Evolutionary conservation across 208 protist genomes (phyloP), one percentile per base, ranked within the genome.

Genomic region (Crithidia sp.): DNA sequence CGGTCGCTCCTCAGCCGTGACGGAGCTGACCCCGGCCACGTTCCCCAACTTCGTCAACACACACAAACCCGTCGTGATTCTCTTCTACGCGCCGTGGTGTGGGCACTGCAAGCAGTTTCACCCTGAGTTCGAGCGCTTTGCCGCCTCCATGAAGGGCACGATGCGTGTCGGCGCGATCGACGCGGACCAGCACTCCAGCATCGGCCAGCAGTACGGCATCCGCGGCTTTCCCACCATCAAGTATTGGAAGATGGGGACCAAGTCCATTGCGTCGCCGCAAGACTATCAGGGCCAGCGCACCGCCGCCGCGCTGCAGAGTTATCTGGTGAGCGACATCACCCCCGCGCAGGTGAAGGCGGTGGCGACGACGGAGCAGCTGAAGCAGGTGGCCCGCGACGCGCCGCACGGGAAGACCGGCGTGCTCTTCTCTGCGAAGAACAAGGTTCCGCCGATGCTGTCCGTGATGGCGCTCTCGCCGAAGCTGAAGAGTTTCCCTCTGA

Each of bases 1-100:
- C 63, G 57, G 63, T 14, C 64, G 43, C 37, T 80, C 69, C 12
- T 92, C 88, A 5, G 85, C 71, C 40, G 91, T 97, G 5, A 85
- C 76, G 28, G 88, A 96, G 79, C 82, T 97, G 47, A 94, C 82
- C 2, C 84, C 88, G 2, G 56, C 75, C 3, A 90, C 77, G 5
- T 76, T 97, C 28, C 47, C 60, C 37, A 17, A n/a, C 0, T 97
- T 96, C 72, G 63, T 96, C 1, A 71, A 87, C n/a, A 83, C 92
- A 3, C 94, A 97, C 83, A 97, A 97, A 68, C 94, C 94, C 7
- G 90, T 94, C 2, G 85, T 94, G 19, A 66, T 97, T 40, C 85
- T 97, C 71, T 98, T 99, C 70, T 98, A 98, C 71, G 95, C 95
- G 19, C 94, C 96, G 67, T 98, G 97, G 98, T 99, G 98, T 74